Base-by-base conservation (phyloP, 1,139 yeast genomes). In the Yamadazyma aaseri region DNA sequence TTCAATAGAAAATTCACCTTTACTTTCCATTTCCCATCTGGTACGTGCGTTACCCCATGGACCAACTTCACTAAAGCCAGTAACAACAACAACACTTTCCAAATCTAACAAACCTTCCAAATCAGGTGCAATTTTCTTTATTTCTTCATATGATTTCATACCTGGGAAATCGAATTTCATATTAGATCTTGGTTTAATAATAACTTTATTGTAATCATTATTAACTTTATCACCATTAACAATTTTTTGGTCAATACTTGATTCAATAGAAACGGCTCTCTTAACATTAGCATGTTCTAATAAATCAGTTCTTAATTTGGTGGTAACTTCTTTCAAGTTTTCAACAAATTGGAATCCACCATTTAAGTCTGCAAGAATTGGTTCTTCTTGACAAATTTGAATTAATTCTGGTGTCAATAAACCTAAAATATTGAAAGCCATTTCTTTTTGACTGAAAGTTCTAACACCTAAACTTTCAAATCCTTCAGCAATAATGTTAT, bases 21-120 rank as follows among this genome's bases (percentile, higher is more conserved):
- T 50, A 36, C 97, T 86, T 71, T 92, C 98, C 96, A 92, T 92
- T 67, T 92, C 97, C 98, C 98, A 92, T 75, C 98, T 82, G 42
- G 98, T 92, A 76, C 97, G 86, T 30, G 98, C 69, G 61, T 90
- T 89, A 79, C 98, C 98, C 96, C 97, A 94, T 58, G 98, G 98
- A 59, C 97, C 95, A 50, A 92, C 97, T 71, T 92, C 98, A 46
- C 96, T 74, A 71, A 90, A 92, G 66, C 98, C 98, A 35, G 98
- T 90, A 41, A 90, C 90, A 45, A 92, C 98, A 47, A 90, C 76
- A 42, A 89, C 92, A 52, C 80, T 81, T 58, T 89, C 97, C 58
- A 90, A 81, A 58, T 92, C 96, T 51, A 92, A 73, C 77, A 92
- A 73, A 40, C 96, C 97, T 63, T 86, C 92, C 55, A 92, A 74